These are phyloP conservation scores for Pseudovirgaria hyperparasitica DNA, from an alignment of 2,329 filamentous ascomycete species.

Conservation along the genomic window DNA sequence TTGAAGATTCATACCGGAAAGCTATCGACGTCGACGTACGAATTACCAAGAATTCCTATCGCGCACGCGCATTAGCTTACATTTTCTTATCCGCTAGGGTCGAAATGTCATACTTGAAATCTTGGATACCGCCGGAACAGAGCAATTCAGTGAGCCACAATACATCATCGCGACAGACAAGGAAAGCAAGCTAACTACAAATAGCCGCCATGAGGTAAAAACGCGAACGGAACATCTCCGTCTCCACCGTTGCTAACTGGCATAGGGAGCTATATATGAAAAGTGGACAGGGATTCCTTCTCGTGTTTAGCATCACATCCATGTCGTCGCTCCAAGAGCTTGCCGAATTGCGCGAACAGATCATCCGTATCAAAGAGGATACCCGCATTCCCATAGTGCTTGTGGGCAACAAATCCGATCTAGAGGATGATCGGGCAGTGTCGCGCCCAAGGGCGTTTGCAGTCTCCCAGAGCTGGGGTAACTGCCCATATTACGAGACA, in stretches of 20 bases:
- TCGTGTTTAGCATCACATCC: slow-evolving; percentile 87
- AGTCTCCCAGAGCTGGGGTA: slow-evolving; percentile 75
- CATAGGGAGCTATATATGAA: slow-evolving; percentile 78
- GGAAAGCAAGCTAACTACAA: neutral
- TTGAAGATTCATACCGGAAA: slow-evolving; percentile 50
- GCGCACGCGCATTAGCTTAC: neutral
- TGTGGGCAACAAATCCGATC: slow-evolving; percentile 82
- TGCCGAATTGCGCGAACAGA: slow-evolving; percentile 71
- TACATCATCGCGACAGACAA: neutral
- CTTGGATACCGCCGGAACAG: slow-evolving; percentile 80
- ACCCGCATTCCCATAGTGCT: slow-evolving; percentile 78
- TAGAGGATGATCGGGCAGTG: slow-evolving; percentile 74
- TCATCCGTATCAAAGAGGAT: slow-evolving; percentile 82
- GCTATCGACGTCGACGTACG: slow-evolving; percentile 68
- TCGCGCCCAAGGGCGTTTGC: slow-evolving; percentile 68
- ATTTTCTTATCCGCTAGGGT: slow-evolving; percentile 42
- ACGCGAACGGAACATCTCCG: neutral
- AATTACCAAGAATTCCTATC: slow-evolving; percentile 11
- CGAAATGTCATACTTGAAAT: slow-evolving; percentile 85
- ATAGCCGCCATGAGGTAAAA: slow-evolving; percentile 45
- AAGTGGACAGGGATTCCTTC: slow-evolving; percentile 77
- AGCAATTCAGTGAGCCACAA: slow-evolving; percentile 71
- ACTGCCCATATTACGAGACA: slow-evolving; percentile 82
- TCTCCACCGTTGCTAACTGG: neutral
- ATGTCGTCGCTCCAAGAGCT: slow-evolving; percentile 73